phyloP scores from a whole-genome alignment of 257 asterid species.

The Solanum peruvianum region DNA sequence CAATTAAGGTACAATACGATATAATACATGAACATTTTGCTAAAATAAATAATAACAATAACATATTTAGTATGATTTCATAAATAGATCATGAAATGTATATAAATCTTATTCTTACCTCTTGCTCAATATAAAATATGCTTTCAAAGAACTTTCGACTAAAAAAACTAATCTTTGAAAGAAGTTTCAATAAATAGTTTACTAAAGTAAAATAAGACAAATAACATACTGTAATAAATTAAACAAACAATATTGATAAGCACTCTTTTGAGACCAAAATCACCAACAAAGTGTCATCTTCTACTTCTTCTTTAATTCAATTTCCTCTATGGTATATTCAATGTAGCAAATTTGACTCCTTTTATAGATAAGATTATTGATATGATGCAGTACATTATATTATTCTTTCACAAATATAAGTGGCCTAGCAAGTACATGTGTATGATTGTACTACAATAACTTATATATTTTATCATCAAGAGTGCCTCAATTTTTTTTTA shows the following conservation, averaged over 20 bases:
- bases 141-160: neutral
- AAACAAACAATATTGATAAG: neutral
- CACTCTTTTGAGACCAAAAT: neutral
- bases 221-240: neutral
- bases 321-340: neutral
- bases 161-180: neutral
- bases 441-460: neutral
- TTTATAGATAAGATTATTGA: neutral
- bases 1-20: neutral
- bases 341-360: neutral
- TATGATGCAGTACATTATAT: neutral
- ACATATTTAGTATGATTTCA: no score
- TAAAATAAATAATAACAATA: neutral
- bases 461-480: neutral
- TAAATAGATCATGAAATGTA: neutral
- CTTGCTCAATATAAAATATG: fast-evolving
- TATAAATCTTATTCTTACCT: neutral
- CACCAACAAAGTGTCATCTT: slow-evolving; percentile 2
- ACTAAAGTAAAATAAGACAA: neutral
- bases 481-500: neutral
- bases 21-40: neutral
- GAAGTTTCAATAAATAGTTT: neutral
- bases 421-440: neutral
- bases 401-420: neutral
- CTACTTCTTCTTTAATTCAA: neutral